A percentile compares a stretch with the other conserved stretches of the same genome.
Evolutionary conservation across 768 basidiomycete species (phyloP).

Genomic region (Lanmaoa rubissima): DNA sequence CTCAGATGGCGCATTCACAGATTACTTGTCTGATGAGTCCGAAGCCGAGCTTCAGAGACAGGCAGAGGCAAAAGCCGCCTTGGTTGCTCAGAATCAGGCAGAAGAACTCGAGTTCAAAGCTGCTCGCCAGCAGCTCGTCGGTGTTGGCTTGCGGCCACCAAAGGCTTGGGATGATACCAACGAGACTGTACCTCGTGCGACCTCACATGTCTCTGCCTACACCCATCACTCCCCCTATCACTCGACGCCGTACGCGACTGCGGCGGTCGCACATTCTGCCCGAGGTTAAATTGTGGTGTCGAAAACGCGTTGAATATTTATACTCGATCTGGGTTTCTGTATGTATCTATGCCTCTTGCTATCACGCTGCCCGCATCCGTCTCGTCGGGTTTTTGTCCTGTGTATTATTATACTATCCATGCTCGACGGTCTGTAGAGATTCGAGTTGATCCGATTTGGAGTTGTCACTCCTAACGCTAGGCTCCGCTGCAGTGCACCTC

Average conservation of each 20-base stretch:
- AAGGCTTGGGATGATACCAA: slow-evolving; percentile 69
- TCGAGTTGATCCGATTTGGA: slow-evolving; percentile 4
- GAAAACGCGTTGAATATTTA: slow-evolving; percentile 22
- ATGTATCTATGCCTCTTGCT: slow-evolving; percentile 28
- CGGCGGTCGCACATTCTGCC: slow-evolving; percentile 31
- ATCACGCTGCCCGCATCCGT: slow-evolving; percentile 15
- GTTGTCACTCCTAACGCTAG: slow-evolving; percentile 13
- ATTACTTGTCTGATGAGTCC: slow-evolving; percentile 91
- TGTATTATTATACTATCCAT: slow-evolving; percentile 20
- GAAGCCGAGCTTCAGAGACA: slow-evolving; percentile 85
- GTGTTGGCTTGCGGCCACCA: slow-evolving; percentile 73
- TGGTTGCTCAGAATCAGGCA: slow-evolving; percentile 74
- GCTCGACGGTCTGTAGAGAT: slow-evolving; percentile 7
- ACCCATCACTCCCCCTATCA: slow-evolving; percentile 28
- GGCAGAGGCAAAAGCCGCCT: slow-evolving; percentile 75
- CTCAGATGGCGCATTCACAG: slow-evolving; percentile 85
- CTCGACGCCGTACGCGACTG: slow-evolving; percentile 24
- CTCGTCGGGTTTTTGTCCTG: slow-evolving; percentile 19
- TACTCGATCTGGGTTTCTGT: slow-evolving; percentile 11
- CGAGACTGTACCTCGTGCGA: slow-evolving; percentile 28
- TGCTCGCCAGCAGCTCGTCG: slow-evolving; percentile 73
- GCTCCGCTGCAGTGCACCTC: slow-evolving; percentile 13
- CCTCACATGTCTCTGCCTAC: slow-evolving; percentile 25
- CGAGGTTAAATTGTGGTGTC: slow-evolving; percentile 20
- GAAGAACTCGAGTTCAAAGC: slow-evolving; percentile 82